Conservation (phyloP, 495 filamentous ascomycete genomes). For the Hyaloscypha finlandica region DNA sequence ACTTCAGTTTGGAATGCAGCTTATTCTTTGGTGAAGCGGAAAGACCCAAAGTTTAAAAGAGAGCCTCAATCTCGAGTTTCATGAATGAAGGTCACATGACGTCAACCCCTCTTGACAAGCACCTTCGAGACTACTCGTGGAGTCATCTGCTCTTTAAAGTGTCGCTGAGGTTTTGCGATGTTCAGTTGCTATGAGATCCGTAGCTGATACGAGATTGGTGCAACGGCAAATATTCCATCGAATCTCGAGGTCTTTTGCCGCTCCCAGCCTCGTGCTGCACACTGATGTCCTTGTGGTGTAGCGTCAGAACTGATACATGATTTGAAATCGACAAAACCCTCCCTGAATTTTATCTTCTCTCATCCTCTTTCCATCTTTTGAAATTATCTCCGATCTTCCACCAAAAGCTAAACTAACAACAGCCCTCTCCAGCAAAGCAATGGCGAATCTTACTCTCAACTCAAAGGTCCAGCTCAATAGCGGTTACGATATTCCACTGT, state of each 20-base stretch:
- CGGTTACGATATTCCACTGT: slow-evolving; percentile 72
- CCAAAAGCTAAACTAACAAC: not conserved
- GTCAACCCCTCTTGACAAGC: not conserved
- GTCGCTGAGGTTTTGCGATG: not conserved
- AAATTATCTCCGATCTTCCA: not conserved
- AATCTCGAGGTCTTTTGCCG: not conserved
- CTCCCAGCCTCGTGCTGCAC: not conserved
- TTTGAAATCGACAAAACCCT: not conserved
- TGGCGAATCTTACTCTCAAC: slow-evolving; percentile 62
- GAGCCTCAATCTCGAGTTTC: not conserved
- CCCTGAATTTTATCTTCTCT: not conserved
- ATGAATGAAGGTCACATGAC: not conserved
- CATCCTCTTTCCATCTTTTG: not conserved
- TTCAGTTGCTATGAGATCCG: not conserved
- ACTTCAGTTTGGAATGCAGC: not conserved
- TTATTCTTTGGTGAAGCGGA: too few relatives aligned
- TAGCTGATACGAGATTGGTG: not conserved
- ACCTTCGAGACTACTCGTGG: not conserved
- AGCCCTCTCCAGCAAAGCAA: slow-evolving; percentile 34
- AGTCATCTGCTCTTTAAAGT: not conserved
- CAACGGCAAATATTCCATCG: not conserved
- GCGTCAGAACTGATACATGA: not conserved
- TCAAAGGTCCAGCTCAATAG: slow-evolving; percentile 70
- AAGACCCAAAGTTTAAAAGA: too few relatives aligned
- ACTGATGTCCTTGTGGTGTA: not conserved